Conservation (phyloP, 108 stramenopile species). For the Cafeteria roenbergensis region DNA sequence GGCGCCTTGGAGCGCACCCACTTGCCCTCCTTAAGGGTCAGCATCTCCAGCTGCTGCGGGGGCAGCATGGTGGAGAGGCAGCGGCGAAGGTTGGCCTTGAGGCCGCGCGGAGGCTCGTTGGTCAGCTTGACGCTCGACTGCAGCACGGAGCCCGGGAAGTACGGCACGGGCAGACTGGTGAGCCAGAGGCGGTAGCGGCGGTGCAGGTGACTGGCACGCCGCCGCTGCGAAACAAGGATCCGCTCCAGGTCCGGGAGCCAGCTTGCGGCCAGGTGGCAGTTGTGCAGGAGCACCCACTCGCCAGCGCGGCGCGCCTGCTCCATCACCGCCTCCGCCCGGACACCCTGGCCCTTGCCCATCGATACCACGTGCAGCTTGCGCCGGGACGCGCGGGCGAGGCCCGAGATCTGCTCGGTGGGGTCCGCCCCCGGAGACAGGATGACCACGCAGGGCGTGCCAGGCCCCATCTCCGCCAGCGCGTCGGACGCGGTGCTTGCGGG, state of each 20-base stretch:
- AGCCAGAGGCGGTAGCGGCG: slow-evolving; percentile 45
- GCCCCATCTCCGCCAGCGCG: slow-evolving; percentile 40
- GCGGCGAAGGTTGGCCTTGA: slow-evolving; percentile 32
- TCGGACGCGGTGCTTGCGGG: slow-evolving; percentile 40
- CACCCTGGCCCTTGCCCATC: slow-evolving; percentile 51
- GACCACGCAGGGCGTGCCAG: slow-evolving; percentile 53
- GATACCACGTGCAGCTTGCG: slow-evolving; percentile 41
- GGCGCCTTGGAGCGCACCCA: slow-evolving; percentile 16
- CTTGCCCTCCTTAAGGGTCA: slow-evolving; percentile 27
- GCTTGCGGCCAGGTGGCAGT: slow-evolving; percentile 48
- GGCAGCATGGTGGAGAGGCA: slow-evolving; percentile 31
- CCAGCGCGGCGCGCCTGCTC: slow-evolving; percentile 10
- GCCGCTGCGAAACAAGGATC: slow-evolving; percentile 28
- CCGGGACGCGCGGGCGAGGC: slow-evolving; percentile 41
- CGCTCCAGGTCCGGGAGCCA: slow-evolving; percentile 47
- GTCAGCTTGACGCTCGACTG: slow-evolving; percentile 43
- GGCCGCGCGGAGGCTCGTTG: slow-evolving; percentile 39
- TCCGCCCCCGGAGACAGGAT: slow-evolving; percentile 52
- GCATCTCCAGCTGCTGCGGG: slow-evolving; percentile 32
- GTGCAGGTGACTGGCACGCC: slow-evolving; percentile 27
- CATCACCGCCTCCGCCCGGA: slow-evolving; percentile 35
- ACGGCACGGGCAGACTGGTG: slow-evolving; percentile 41
- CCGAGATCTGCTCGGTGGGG: slow-evolving; percentile 46
- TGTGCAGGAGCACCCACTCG: slow-evolving; percentile 44
- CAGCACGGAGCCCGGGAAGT: slow-evolving; percentile 46